Percentiles rank a stretch among this genome's conserved stretches.
Conservation (phyloP, 805 yeast species). For the Candida adriatica region DNA sequence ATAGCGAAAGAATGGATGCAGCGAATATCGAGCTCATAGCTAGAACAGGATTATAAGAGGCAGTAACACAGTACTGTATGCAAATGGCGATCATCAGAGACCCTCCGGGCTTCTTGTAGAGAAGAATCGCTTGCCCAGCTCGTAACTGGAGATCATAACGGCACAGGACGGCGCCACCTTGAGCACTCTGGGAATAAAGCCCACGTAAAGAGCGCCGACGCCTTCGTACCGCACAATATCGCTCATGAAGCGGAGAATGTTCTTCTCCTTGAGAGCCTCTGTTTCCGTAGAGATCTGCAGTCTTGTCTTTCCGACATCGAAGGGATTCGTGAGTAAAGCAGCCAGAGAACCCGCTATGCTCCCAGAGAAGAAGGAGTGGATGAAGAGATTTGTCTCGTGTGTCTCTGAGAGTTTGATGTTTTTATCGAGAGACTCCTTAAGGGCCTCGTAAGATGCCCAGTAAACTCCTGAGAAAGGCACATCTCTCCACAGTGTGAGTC, state of each 20-base stretch:
- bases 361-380: slow-evolving; percentile 72
- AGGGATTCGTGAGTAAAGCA: slow-evolving; percentile 85
- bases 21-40: no score
- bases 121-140: slow-evolving; percentile 67
- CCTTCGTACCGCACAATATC: slow-evolving; percentile 72
- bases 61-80: no score
- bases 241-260: slow-evolving; percentile 64
- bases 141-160: slow-evolving; percentile 94
- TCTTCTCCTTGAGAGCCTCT: slow-evolving; percentile 24
- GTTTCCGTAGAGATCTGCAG: slow-evolving; percentile 52
- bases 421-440: slow-evolving; percentile 22
- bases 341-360: slow-evolving; percentile 80
- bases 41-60: no score
- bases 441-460: slow-evolving; percentile 80
- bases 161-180: slow-evolving; percentile 98
- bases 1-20: no score
- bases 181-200: slow-evolving; percentile 76
- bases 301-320: slow-evolving; percentile 95
- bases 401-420: slow-evolving; percentile 4
- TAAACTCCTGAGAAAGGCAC: slow-evolving; percentile 95
- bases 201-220: slow-evolving; percentile 74
- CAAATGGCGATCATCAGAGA: no score
- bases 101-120: no score
- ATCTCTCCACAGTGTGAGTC: slow-evolving; percentile 91
- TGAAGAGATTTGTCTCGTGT: slow-evolving; percentile 37